Evolutionary conservation across 2,329 filamentous ascomycete genomes (phyloP), one percentile per base, ranked within the genome.

Genomic region (Cytospora paraplurivora): DNA sequence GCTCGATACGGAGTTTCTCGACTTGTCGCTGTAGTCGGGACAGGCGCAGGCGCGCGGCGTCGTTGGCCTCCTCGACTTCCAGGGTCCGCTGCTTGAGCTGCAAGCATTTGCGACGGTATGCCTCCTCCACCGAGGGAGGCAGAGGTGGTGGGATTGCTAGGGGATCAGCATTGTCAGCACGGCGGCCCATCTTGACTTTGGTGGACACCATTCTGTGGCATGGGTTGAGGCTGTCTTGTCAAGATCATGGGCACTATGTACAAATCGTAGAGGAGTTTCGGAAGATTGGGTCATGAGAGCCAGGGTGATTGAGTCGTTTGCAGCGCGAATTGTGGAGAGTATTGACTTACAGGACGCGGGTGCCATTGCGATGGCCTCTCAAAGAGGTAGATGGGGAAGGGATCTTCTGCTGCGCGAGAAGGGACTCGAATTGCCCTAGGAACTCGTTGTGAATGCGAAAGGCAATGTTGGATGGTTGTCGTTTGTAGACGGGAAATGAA

Each of bases 101-200:
- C 74, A 97, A 92, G 76, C 94, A 98, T 86, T 99, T 98, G 68
- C 92, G 87, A 72, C 95, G 93, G 78, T 98, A 99, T 57, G 94
- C 93, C 75, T 94, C 90, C 77, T 99, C 94, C 67, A 98, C 93
- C 17, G 93, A 96, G 17, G 95, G 94, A 21, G 94, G 92, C 4
- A 90, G 81, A 49, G 85, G 77, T 17, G 86, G 85, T 35, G 85
- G 85, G 61, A 85, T 79, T 66, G 79, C 75, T 72, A 53, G 35
- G 67, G 68, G 64, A 64, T 63, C 56, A 67, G 69, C 63, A 61
- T 69, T 67, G 72, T 79, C 74, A 77, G 75, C 71, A 70, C 75
- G 73, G 62, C 73, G 63, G 52, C 61, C 62, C 57, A 68, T 65
- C 55, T 62, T 64, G 52, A 53, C 41, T 61, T 61, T 61, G 41